These are phyloP conservation scores for Cercospora nicotianae DNA, from an alignment of 2,329 filamentous ascomycete species.

Conservation along the genomic window DNA sequence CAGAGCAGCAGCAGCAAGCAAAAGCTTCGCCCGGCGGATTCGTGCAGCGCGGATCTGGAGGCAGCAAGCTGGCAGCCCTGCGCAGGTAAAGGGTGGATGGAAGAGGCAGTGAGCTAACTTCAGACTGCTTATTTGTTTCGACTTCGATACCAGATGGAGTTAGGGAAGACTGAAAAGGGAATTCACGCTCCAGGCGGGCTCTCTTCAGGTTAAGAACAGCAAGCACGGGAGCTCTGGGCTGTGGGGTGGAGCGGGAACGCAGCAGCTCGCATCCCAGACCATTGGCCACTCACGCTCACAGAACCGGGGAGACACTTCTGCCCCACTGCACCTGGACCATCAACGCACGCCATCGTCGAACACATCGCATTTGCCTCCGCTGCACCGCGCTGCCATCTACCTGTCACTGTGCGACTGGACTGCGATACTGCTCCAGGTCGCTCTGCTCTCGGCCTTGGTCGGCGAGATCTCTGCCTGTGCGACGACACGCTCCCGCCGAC, in stretches of 20 bases:
- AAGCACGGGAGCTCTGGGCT: not conserved
- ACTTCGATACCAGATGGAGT: slow-evolving; percentile 2
- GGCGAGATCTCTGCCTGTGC: not conserved
- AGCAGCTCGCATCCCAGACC: not conserved
- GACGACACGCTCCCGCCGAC: not conserved
- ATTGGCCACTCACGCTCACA: not conserved
- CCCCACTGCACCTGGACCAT: not conserved
- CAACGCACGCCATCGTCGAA: not conserved
- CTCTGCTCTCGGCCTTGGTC: not conserved
- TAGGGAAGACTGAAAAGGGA: slow-evolving; percentile 5
- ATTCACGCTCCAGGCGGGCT: slow-evolving; percentile 3
- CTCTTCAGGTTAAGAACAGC: slow-evolving; percentile 2
- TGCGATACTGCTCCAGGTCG: not conserved
- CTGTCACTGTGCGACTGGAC: not conserved
- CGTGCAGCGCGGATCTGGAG: not conserved
- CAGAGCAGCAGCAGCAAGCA: not conserved
- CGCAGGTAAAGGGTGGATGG: not conserved
- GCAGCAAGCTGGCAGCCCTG: not conserved
- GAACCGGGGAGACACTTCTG: slow-evolving; percentile 1
- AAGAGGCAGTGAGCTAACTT: slow-evolving; percentile 1
- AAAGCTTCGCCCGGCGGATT: not conserved
- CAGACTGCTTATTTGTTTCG: slow-evolving; percentile 6
- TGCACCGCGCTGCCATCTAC: not conserved
- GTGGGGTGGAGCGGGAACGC: not conserved
- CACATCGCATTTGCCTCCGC: not conserved